Conservation (phyloP, 306 rosid species). For the Pterocarpus santalinus region DNA sequence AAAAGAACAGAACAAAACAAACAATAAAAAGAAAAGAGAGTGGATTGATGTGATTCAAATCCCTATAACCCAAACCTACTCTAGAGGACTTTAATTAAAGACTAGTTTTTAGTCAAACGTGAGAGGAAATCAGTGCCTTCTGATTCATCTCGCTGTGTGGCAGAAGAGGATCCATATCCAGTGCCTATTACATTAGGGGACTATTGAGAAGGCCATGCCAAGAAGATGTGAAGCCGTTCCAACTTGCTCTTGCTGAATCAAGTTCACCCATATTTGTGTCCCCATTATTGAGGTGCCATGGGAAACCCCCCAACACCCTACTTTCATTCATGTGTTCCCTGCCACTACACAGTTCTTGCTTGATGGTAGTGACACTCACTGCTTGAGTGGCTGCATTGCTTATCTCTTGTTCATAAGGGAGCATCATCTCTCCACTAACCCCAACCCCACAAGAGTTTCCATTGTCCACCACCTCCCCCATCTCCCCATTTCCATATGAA, state of each 20-base stretch:
- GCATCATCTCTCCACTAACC: slow-evolving; percentile 55
- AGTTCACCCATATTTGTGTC: slow-evolving; percentile 62
- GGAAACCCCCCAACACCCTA: slow-evolving; percentile 73
- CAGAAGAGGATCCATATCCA: neutral
- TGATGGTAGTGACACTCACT: slow-evolving; percentile 63
- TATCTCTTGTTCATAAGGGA: slow-evolving; percentile 54
- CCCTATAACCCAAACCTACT: slow-evolving; percentile 43
- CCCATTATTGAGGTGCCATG: slow-evolving; percentile 69
- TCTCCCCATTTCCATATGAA: slow-evolving; percentile 67
- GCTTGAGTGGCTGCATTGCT: slow-evolving; percentile 58
- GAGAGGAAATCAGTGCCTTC: slow-evolving; percentile 36
- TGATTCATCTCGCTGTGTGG: slow-evolving; percentile 4
- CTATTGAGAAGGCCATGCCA: slow-evolving; percentile 87
- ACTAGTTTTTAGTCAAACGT: slow-evolving; percentile 47
- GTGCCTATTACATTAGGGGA: slow-evolving; percentile 71
- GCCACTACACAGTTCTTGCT: slow-evolving; percentile 66
- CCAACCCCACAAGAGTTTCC: slow-evolving; percentile 42
- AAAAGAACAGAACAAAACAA: neutral
- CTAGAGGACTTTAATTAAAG: slow-evolving; percentile 19
- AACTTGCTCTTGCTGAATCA: slow-evolving; percentile 73
- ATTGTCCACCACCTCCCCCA: slow-evolving; percentile 66
- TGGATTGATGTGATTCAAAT: slow-evolving; percentile 41
- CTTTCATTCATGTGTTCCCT: slow-evolving; percentile 49
- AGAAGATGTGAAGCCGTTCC: slow-evolving; percentile 74
- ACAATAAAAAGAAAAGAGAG: slow-evolving; percentile 27